phyloP scores from a whole-genome alignment of 371 early-diverging fungal genomes.

The Mucor racemosus region DNA sequence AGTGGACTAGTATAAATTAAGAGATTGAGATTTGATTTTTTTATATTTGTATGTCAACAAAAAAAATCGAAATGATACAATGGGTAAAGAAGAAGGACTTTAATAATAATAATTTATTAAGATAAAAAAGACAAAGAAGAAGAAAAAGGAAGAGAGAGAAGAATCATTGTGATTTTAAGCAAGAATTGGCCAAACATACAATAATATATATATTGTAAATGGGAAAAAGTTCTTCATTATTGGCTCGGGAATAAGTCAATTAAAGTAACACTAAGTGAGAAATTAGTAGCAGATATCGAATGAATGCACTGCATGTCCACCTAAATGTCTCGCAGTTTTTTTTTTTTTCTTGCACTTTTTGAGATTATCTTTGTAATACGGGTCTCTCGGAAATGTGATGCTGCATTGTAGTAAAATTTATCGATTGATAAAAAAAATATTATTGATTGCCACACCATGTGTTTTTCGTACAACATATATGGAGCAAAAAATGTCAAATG shows the following conservation, averaged over 20 bases:
- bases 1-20: neutral
- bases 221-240: neutral
- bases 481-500: conserved; percentile 2
- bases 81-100: neutral
- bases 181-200: neutral
- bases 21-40: neutral
- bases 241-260: neutral
- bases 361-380: neutral
- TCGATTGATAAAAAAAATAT: neutral
- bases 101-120: neutral
- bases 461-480: neutral
- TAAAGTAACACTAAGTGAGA: neutral
- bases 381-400: neutral
- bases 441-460: conserved; percentile 9
- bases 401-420: neutral
- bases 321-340: neutral
- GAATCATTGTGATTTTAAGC: neutral
- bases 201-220: neutral
- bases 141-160: neutral
- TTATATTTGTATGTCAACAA: neutral
- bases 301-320: neutral
- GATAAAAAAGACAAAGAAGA: neutral
- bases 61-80: neutral
- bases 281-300: neutral
- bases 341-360: neutral